Evolutionary conservation across 495 filamentous ascomycete genomes (phyloP), one percentile per base, ranked within the genome.

Genomic region (Parathielavia hyrcaniae): DNA sequence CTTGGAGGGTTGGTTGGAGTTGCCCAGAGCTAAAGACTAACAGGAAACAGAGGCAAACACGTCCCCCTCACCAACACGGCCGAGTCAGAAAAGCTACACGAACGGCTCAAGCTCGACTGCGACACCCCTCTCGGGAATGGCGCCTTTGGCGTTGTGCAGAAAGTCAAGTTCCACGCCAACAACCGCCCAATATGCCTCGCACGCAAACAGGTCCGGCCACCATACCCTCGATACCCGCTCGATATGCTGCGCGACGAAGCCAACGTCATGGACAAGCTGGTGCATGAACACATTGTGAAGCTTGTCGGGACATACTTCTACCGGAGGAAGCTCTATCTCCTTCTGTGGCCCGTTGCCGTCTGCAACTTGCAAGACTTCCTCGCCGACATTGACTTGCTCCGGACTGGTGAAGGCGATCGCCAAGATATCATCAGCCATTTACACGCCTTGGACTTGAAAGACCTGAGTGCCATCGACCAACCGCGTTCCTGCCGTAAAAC

Each of bases 321-420:
- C 23, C 64, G 57, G 8, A 58, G 66, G 23, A 61, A 65, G 14
- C 63, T 77, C 13, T 74, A 65, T 57, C 43, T 77, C 30, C 66
- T 77, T n/a, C 52, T 73, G 3, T 76, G 72, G 67, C 74, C 74
- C 14, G 73, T 69, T 14, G 73, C 73, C 43, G 66, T 69, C 19
- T 77, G 74, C 62, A 73, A 72, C 50, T 65, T 77, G 17, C 63
- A 70, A 30, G 57, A 40, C 39, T 64, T 77, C 17, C 66, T 77
- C 30, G 64, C 62, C 41, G 71, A 76, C 57, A 60, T 77, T 14
- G 72, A 75, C 30, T 49, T 51, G 11, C 57, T 75, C 38, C 62
- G 64, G 17, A 52, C 58, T 7, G 61, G 65, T 10, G 57, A 64
- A 8, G 69, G 62, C 30, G 71, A 68, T 40, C 63, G 62, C 20